Percentiles rank a stretch among this genome's conserved stretches.
phyloP scores from a whole-genome alignment of 495 filamentous ascomycete genomes.

The Chaetomium cochliodes region DNA sequence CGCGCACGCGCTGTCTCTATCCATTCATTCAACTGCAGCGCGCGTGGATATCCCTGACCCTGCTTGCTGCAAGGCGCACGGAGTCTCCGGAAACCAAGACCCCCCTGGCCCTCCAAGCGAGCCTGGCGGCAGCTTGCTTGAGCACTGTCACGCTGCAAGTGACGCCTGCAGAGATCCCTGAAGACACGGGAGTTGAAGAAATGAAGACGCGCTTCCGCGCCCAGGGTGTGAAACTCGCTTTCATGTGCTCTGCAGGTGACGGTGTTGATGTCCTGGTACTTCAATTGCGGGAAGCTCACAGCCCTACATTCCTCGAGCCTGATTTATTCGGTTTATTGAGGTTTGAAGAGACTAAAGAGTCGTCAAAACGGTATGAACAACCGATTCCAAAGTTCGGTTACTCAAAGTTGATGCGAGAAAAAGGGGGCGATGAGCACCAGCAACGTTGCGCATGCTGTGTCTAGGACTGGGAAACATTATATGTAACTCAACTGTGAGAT shows the following conservation, averaged over 20 bases:
- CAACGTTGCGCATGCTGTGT: neutral
- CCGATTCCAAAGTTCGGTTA: neutral
- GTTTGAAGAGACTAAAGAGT: too few relatives aligned
- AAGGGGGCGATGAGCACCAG: neutral
- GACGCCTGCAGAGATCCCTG: conserved; percentile 5
- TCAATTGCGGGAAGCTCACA: neutral
- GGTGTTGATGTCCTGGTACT: neutral
- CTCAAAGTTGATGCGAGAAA: neutral
- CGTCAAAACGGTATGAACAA: neutral
- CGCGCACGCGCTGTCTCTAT: neutral
- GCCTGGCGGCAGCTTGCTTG: conserved; percentile 1
- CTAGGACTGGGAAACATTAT: neutral
- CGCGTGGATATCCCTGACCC: neutral
- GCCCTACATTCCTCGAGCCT: neutral
- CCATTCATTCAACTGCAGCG: neutral
- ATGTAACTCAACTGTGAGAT: neutral
- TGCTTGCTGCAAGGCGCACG: conserved; percentile 13
- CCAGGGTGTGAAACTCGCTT: conserved; percentile 18
- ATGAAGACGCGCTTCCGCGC: conserved; percentile 4
- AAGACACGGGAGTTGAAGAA: conserved; percentile 1
- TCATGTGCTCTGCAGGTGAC: conserved; percentile 3
- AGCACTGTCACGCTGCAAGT: conserved; percentile 1
- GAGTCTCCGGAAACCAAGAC: neutral
- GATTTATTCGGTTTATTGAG: neutral
- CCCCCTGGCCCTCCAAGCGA: neutral